Percentiles rank a stretch among this genome's conserved stretches.
Conservation (phyloP, 164 flowering plant species). For the Aristolochia contorta region DNA sequence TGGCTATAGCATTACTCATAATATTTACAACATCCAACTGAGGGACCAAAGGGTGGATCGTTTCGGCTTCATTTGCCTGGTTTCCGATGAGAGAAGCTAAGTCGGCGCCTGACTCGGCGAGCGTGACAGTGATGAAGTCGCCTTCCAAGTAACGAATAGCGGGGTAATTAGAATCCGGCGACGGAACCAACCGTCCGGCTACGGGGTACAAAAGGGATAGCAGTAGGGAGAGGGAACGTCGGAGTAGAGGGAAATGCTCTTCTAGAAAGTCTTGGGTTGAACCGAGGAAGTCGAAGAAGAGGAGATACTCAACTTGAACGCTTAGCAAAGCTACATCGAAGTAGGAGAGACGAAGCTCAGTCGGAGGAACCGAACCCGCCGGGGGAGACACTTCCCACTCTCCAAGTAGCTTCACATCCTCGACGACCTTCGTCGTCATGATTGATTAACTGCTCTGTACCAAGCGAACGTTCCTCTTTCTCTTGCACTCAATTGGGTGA, state of each 20-base stretch:
- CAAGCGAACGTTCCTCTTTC: too few species aligned
- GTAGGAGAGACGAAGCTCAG: conserved; percentile 13
- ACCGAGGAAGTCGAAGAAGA: conserved; percentile 1
- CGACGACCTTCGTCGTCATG: too few species aligned
- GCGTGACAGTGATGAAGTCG: conserved; percentile 20
- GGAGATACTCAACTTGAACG: conserved; percentile 2
- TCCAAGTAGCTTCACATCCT: too few species aligned
- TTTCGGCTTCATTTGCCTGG: background rate
- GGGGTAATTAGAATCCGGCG: conserved; percentile 3
- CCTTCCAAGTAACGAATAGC: conserved; percentile 17
- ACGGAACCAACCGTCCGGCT: conserved; percentile 21
- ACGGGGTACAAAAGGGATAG: conserved; percentile 33
- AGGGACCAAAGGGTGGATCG: conserved; percentile 8
- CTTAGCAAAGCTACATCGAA: background rate
- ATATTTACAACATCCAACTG: background rate
- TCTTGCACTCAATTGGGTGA: too few species aligned
- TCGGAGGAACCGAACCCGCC: too few species aligned
- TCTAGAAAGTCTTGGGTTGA: background rate
- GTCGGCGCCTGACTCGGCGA: conserved; percentile 11
- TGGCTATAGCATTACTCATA: too few species aligned
- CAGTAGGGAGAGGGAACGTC: conserved; percentile 30
- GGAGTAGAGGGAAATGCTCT: conserved; percentile 8
- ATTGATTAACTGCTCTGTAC: too few species aligned
- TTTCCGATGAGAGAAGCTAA: conserved; percentile 1
- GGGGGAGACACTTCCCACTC: conserved; percentile 3